These are phyloP conservation scores for Aspergillus cejpii DNA, from an alignment of 2,329 filamentous ascomycete species.

Conservation along the genomic window DNA sequence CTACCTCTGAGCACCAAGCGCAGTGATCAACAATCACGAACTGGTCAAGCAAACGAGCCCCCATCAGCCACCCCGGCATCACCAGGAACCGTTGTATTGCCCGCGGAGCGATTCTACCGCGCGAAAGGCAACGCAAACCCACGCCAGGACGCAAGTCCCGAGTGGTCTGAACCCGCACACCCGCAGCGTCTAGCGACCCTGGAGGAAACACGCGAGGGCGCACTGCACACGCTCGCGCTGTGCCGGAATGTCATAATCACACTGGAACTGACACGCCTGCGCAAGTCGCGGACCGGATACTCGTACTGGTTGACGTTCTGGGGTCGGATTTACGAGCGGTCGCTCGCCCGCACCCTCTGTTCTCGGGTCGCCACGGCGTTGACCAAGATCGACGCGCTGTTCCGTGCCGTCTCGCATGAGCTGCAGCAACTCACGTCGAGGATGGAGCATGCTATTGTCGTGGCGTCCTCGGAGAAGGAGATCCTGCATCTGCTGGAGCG, in stretches of 20 bases:
- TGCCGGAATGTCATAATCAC: conserved; percentile 24
- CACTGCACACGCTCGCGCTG: conserved; percentile 20
- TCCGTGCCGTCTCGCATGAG: conserved; percentile 20
- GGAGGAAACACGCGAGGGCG: conserved; percentile 18
- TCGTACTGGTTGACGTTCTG: conserved; percentile 27
- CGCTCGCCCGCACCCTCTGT: conserved; percentile 14
- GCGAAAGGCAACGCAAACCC: conserved; percentile 1
- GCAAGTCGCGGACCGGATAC: conserved; percentile 25
- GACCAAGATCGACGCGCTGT: conserved; percentile 22
- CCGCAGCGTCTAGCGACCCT: background rate
- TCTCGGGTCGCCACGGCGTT: conserved; percentile 13
- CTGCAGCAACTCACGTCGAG: conserved; percentile 21
- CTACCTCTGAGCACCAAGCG: conserved; percentile 1
- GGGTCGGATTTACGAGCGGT: conserved; percentile 21
- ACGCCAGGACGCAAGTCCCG: conserved; percentile 1
- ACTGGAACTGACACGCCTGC: conserved; percentile 27
- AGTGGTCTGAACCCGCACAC: conserved; percentile 4
- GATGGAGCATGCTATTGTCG: conserved; percentile 14
- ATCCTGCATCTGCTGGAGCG: conserved; percentile 19
- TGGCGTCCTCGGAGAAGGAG: conserved; percentile 17
- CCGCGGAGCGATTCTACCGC: conserved; percentile 11
- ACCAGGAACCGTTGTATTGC: conserved; percentile 1
- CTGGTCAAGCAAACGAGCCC: background rate
- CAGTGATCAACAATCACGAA: conserved; percentile 2
- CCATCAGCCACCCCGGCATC: conserved; percentile 1